Evolutionary conservation across 2,329 filamentous ascomycete genomes (phyloP).

Genomic region (Fusarium kyushuense): DNA sequence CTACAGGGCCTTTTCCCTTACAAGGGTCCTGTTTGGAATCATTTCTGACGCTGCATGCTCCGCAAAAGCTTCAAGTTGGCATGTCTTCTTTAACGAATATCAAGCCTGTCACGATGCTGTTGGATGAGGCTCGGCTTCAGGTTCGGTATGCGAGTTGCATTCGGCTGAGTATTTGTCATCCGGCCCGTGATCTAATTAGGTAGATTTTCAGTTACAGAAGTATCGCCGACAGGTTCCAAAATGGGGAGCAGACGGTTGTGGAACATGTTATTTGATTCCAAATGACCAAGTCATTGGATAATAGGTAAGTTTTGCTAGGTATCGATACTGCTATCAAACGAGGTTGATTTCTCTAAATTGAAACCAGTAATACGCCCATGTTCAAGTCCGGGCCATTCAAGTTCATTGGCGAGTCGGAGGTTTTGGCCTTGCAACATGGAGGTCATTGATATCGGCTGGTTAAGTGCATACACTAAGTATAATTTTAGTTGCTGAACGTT

Average conservation of each 20-base stretch:
- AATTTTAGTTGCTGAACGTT: neutral
- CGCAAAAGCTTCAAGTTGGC: neutral
- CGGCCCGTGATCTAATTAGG: constrained; percentile 42
- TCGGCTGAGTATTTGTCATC: constrained; percentile 40
- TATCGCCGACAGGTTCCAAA: neutral
- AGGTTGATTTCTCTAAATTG: neutral
- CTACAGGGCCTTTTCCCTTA: constrained; percentile 1
- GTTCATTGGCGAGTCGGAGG: neutral
- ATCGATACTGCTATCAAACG: neutral
- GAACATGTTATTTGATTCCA: constrained; percentile 1
- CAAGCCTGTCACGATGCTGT: constrained; percentile 5
- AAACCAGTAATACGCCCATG: neutral
- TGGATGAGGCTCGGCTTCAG: constrained; percentile 36
- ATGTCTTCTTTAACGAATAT: neutral
- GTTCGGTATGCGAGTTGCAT: constrained; percentile 35
- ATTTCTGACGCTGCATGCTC: constrained; percentile 1
- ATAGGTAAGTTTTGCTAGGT: neutral
- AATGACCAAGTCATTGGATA: constrained; percentile 3
- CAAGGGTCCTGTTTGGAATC: constrained; percentile 37
- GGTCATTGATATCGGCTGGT: neutral
- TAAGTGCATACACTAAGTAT: neutral
- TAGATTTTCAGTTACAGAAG: constrained; percentile 21
- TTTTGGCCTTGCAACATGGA: neutral
- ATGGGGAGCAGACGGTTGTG: neutral
- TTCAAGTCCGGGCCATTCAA: neutral